Conservation (phyloP, 306 rosid species). For the Medicago truncatula region DNA sequence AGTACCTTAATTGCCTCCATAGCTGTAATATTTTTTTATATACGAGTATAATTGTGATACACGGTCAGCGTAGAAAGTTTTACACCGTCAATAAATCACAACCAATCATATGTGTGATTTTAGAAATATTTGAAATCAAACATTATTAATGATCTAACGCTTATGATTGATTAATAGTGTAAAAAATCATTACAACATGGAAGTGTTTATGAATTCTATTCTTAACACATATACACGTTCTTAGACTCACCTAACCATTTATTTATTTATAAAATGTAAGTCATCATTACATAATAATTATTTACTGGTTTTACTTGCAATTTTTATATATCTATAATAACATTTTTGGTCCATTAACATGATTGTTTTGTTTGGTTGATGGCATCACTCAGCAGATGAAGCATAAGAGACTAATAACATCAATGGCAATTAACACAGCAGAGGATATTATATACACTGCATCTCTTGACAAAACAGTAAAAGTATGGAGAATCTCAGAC, state of each 20-base stretch:
- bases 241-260: background rate
- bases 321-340: background rate
- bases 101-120: background rate
- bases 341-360: background rate
- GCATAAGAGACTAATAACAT: slow-evolving; percentile 80
- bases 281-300: too few species aligned
- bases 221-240: background rate
- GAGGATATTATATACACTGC: slow-evolving; percentile 86
- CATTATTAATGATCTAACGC: background rate
- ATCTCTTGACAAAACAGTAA: slow-evolving; percentile 83
- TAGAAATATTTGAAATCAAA: too few species aligned
- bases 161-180: background rate
- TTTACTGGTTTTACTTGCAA: too few species aligned
- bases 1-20: background rate
- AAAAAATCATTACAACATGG: background rate
- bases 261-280: background rate
- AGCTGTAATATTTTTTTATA: background rate
- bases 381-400: slow-evolving; percentile 55
- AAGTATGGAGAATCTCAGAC: slow-evolving; percentile 87
- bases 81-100: background rate
- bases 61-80: background rate
- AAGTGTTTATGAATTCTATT: too few species aligned
- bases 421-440: slow-evolving; percentile 74
- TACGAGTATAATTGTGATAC: background rate
- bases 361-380: background rate